Percentiles rank a stretch among this genome's conserved stretches.
Evolutionary conservation across 2,329 filamentous ascomycete genomes (phyloP).

Genomic region (Aspergillus brunneoviolaceus): DNA sequence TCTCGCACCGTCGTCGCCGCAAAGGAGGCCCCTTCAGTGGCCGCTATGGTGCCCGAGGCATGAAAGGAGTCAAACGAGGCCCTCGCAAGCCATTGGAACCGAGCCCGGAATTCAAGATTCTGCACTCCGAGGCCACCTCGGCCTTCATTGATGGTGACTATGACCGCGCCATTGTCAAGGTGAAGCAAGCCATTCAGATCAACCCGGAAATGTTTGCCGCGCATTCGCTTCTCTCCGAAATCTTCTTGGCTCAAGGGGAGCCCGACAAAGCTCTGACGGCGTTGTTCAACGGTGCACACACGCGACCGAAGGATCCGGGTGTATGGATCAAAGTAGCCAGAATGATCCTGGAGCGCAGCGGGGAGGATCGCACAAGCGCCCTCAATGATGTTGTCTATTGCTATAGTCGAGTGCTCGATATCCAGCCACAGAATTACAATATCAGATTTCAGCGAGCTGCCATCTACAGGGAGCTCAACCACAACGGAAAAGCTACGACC

Average conservation of each 20-base stretch:
- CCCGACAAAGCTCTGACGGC: conserved; percentile 57
- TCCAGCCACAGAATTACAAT: conserved; percentile 53
- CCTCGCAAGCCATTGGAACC: conserved; percentile 49
- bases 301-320: conserved; percentile 53
- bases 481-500: conserved; percentile 47
- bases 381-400: conserved; percentile 54
- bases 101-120: conserved; percentile 48
- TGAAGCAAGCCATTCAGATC: conserved; percentile 51
- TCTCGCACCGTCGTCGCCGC: conserved; percentile 29
- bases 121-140: conserved; percentile 49
- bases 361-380: conserved; percentile 44
- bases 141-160: conserved; percentile 51
- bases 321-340: conserved; percentile 60
- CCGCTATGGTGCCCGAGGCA: conserved; percentile 41
- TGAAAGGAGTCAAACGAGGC: conserved; percentile 48
- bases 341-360: conserved; percentile 52
- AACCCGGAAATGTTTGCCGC: conserved; percentile 65
- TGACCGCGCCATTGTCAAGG: conserved; percentile 43
- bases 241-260: conserved; percentile 56
- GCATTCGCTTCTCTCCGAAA: conserved; percentile 61
- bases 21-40: conserved; percentile 36
- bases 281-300: conserved; percentile 59
- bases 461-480: conserved; percentile 52
- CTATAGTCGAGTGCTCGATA: conserved; percentile 54
- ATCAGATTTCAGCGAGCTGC: conserved; percentile 57